Conservation (phyloP, 306 rosid species). For the Gillenia trifoliata region DNA sequence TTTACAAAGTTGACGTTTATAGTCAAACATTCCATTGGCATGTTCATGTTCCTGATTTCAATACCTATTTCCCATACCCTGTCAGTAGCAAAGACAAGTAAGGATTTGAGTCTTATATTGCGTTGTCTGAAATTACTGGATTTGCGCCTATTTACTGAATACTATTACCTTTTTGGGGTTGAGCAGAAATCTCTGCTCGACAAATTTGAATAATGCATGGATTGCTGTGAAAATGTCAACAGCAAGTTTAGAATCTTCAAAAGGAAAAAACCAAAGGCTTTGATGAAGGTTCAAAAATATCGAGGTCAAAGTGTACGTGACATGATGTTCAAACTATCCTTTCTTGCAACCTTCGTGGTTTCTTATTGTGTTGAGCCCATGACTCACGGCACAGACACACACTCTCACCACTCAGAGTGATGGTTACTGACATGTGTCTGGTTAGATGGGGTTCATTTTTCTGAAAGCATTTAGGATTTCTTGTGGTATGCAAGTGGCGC, state of each 20-base stretch:
- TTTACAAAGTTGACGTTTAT: background rate
- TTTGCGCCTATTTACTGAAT: slow-evolving; percentile 11
- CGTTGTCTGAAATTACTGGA: background rate
- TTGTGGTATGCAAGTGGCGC: background rate
- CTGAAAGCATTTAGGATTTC: background rate
- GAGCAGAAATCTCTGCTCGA: slow-evolving; percentile 69
- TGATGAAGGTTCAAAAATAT: slow-evolving; percentile 29
- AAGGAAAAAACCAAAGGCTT: background rate
- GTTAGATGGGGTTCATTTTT: background rate
- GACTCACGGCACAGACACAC: background rate
- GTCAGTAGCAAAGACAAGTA: background rate
- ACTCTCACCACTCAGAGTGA: background rate
- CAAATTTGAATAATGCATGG: slow-evolving; percentile 96
- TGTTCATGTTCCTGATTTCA: slow-evolving; percentile 4
- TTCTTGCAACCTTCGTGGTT: slow-evolving; percentile 6
- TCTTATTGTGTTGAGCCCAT: background rate
- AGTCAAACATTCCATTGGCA: background rate
- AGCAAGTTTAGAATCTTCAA: background rate
- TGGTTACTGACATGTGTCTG: background rate
- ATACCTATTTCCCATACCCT: background rate
- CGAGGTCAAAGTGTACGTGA: slow-evolving; percentile 53
- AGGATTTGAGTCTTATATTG: background rate
- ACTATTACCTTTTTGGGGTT: slow-evolving; percentile 37
- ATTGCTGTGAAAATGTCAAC: slow-evolving; percentile 47
- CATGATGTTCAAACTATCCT: background rate